These are phyloP conservation scores for Phenoliferia sp. DNA, from an alignment of 1,284 basidiomycete genomes.

Conservation along the genomic window DNA sequence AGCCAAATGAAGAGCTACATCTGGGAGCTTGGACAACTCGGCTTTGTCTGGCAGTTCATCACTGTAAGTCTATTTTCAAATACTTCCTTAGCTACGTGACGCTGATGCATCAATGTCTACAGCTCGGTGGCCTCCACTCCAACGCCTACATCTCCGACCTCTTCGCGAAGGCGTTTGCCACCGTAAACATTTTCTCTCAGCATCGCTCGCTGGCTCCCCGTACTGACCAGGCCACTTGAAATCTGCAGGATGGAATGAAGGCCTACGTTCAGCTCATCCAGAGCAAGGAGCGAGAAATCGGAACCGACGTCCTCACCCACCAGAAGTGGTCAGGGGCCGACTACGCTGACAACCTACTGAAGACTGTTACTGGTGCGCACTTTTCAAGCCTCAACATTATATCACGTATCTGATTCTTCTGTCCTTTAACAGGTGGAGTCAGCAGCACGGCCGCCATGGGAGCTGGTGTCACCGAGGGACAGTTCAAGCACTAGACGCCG, in stretches of 20 bases:
- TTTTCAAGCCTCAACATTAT: neutral
- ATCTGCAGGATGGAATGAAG: conserved; percentile 71
- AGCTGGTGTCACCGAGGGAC: conserved; percentile 61
- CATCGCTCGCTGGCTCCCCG: too few relatives aligned
- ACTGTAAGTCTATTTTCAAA: conserved; percentile 46
- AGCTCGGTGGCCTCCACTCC: conserved; percentile 94
- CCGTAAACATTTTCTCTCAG: neutral
- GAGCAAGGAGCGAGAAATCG: conserved; percentile 80
- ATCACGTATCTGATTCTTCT: neutral
- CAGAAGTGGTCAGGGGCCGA: conserved; percentile 54
- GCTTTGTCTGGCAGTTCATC: conserved; percentile 98
- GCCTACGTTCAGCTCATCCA: conserved; percentile 81
- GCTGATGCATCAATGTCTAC: conserved; percentile 14
- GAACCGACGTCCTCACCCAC: conserved; percentile 86
- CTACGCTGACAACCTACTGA: conserved; percentile 31
- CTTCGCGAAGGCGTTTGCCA: conserved; percentile 6
- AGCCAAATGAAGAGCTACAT: conserved; percentile 85
- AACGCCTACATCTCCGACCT: conserved; percentile 79
- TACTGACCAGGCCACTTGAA: neutral
- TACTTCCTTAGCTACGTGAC: neutral
- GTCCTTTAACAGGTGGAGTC: conserved; percentile 54
- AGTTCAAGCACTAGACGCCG: conserved; percentile 31
- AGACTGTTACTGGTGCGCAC: conserved; percentile 51
- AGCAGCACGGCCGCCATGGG: conserved; percentile 75
- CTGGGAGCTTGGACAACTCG: conserved; percentile 88